These are phyloP conservation scores for Escovopsis sp. DNA, from an alignment of 2,329 filamentous ascomycete genomes.

Conservation along the genomic window DNA sequence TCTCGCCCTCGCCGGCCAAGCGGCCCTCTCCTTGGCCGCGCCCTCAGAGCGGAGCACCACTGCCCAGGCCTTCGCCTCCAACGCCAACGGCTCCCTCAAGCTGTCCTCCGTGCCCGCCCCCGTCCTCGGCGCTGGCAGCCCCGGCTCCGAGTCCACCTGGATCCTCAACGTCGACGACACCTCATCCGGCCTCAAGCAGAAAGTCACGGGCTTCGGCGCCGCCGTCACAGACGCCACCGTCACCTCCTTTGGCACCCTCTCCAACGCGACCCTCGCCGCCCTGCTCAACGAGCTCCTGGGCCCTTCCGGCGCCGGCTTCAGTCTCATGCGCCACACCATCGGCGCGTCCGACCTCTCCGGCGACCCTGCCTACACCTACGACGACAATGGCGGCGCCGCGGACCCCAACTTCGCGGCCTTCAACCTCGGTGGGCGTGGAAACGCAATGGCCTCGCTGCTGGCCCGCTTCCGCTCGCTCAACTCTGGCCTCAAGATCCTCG, in stretches of 20 bases:
- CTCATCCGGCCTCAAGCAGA: conserved; percentile 21
- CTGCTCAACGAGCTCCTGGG: conserved; percentile 22
- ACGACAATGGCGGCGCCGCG: conserved; percentile 17
- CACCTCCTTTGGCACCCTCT: conserved; percentile 18
- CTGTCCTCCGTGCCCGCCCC: conserved; percentile 17
- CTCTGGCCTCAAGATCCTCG: conserved; percentile 18
- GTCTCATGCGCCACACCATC: conserved; percentile 23
- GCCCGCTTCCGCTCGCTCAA: conserved; percentile 18
- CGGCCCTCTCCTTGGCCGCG: conserved; percentile 1
- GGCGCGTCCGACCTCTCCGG: conserved; percentile 23
- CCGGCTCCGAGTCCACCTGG: conserved; percentile 20
- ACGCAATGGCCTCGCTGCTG: conserved; percentile 21
- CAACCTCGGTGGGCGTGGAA: conserved; percentile 21
- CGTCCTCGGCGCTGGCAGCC: conserved; percentile 17
- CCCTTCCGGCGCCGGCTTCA: conserved; percentile 19
- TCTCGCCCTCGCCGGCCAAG: conserved; percentile 3
- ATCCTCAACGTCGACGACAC: conserved; percentile 22
- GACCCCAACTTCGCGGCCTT: conserved; percentile 17
- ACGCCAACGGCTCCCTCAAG: conserved; percentile 20
- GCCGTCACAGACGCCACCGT: conserved; percentile 26
- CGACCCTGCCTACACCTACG: conserved; percentile 23
- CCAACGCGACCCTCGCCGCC: conserved; percentile 13
- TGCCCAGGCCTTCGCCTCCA: conserved; percentile 17
- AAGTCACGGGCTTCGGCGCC: conserved; percentile 23
- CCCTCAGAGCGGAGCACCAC: conserved; percentile 3